Evolutionary conservation across 1,139 yeast genomes (phyloP), one percentile per base, ranked within the genome.

Genomic region (Pichia sp.): DNA sequence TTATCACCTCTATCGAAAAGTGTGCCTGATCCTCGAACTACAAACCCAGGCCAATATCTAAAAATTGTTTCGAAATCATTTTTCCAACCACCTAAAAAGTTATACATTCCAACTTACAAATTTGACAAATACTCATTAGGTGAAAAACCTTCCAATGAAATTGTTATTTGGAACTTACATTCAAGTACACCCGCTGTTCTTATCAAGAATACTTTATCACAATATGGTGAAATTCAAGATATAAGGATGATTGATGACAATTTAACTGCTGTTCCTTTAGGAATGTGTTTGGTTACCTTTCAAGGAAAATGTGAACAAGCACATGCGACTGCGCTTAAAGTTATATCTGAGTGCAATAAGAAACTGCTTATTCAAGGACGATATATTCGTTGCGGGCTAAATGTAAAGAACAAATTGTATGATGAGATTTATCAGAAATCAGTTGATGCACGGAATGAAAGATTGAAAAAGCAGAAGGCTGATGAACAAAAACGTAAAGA

Each of bases 91-190:
- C 57, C 49, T 32, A 54, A 58, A 8, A 50, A 68, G 21, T 61
- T 79, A 21, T 73, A 77, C 0, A 64, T 72, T 28, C 77, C 85
- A 1, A 70, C 70, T 41, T 74, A 76, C 48, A 54, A 64, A 3
- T 80, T 67, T 53, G 95, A 88, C 58, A 71, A 76, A 43, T 70
- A 81, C 53, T 84, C 94, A 0, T 59, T 86, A 20, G 94, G 94
- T 0, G 80, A 82, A 0, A 77, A 80, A 11, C 96, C 95, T 0
- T 72, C 79, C 4, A 67, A 77, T 4, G 85, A 83, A 52, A 60
- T 88, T 28, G 73, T 86, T 2, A 68, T 86, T 7, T 80, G 86
- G 70, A 84, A 81, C 24, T 64, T 80, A 62, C 61, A 73, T 48
- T 47, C 72, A 55, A 51, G 73, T 48, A 58, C 80, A 51, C 60